Evolutionary conservation across 2,329 filamentous ascomycete genomes (phyloP), one percentile per base, ranked within the genome.

Genomic region (Pestalotiopsis sp.): DNA sequence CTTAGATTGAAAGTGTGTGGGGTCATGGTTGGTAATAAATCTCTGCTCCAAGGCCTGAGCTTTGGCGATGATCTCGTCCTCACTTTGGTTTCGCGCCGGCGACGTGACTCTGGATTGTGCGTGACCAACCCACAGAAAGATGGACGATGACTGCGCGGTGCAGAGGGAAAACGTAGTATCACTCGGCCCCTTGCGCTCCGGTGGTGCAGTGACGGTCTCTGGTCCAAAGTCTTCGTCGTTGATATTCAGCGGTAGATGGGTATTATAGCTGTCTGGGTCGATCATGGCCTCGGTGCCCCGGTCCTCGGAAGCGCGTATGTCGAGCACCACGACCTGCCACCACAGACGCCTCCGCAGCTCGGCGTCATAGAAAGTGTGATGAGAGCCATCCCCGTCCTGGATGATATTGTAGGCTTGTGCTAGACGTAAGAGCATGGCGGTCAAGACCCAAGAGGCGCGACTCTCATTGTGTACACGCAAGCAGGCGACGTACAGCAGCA

Each of bases 311-410:
- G 83, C 83, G 7, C 85, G 84, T 36, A 85, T 80, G 71, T 92
- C 90, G 2, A 91, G 81, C n/a, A 89, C 83, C 38, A 89, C 76
- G n/a, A 91, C 83, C 71, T 90, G 87, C 80, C 87, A 88, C 86
- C 89, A 91, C 0, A 91, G 75, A 2, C 90, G 83, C 9, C 89
- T 84, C 23, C 89, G 84, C 78, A 90, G 85, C 76, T 91, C 87
- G 3, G 83, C 83, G 68, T 90, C 85, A 70, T 87, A 91, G 0
- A 86, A 83, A 0, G 78, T 72, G 59, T 81, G 78, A 1, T 75
- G 72, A 5, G 75, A 74, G 4, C 78, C 78, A 49, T 78, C 76
- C 3, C 81, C 80, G 70, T 86, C 84, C 4, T 80, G 80, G 66
- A 85, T 82, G 4, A 86, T 75, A 45, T 77, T 75, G 20, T 81